phyloP scores from a whole-genome alignment of 148 eudicot species.

The Camellia lanceoleosa region DNA sequence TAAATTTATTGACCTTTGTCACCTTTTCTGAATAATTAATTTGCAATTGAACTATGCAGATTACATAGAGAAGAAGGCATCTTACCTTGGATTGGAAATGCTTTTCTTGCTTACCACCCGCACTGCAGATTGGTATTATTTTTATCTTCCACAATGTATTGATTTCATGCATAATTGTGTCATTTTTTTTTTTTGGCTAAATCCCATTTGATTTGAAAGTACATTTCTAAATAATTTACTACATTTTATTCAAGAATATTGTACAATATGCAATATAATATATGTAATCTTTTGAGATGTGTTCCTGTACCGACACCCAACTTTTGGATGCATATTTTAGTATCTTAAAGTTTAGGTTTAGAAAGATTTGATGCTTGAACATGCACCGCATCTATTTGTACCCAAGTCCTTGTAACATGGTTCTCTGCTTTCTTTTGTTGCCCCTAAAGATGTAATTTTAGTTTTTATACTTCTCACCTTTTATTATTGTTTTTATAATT shows the following conservation, averaged over 20 bases:
- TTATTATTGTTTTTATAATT: no score
- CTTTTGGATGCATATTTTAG: no score
- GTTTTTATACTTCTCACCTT: no score
- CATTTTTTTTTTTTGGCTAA: background rate
- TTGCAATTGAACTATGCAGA: constrained; percentile 36
- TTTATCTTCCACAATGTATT: background rate
- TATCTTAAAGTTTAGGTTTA: background rate
- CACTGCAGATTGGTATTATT: constrained; percentile 82
- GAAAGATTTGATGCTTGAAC: background rate
- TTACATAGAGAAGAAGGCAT: constrained; percentile 87
- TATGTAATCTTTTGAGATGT: no score
- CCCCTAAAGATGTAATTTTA: background rate
- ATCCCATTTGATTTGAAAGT: background rate
- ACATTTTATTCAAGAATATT: no score
- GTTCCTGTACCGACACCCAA: no score
- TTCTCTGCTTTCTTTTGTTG: background rate
- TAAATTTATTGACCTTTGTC: background rate
- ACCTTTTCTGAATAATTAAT: background rate
- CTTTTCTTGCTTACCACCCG: constrained; percentile 85
- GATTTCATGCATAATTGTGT: background rate
- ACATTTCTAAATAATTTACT: no score
- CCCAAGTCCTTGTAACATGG: background rate
- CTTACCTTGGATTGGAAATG: constrained; percentile 61
- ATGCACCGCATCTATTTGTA: no score
- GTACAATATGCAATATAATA: no score